Base-by-base conservation (phyloP, 2,329 filamentous ascomycete genomes). In the Exophiala alcalophila region DNA sequence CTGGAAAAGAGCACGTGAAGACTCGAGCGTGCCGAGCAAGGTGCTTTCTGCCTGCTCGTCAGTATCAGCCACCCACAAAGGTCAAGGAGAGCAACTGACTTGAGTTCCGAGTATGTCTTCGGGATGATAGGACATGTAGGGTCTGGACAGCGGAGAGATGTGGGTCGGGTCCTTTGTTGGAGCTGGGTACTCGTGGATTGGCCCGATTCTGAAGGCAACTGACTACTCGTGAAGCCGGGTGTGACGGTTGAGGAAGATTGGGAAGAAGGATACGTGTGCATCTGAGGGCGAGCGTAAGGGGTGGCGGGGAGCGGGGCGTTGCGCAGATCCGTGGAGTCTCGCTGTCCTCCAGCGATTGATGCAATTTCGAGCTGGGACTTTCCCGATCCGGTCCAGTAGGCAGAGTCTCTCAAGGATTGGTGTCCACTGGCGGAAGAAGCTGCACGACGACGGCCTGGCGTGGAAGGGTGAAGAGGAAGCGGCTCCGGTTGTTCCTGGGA, bases 11-110 rank as follows among this genome's bases (percentile, higher is more conserved):
- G 58, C 89, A 95, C 44, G 65, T 73, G 59, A 75, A 79, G 0
- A 80, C 78, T 53, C 84, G 89, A 1, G 66, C 70, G 61, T 94
- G 87, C 34, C 81, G 80, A 14, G 81, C 72, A 31, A 71, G 64
- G 56, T 94, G 87, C 63, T 94, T 94, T 46, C 88, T 94, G 45
- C 5, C 9, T 35, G 5, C 33, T 52, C 19, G 59, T 49, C 18
- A 9, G 10, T 10, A 32, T 36, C 20, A 8, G 11, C 16, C 24
- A 32, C 3, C 10, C 18, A 15, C n/a, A 29, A 33, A 29, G 18
- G 11, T 5, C 14, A 28, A 23, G 5, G 19, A 16, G 30, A n/a
- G 26, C 18, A 15, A 49, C 54, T 42, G 44, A 68, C 66, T 62
- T 64, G 44, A 65, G 61, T 38, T 68, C 65, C 1, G 66, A 69